phyloP scores from a whole-genome alignment of 2,329 filamentous ascomycete species.

The Epichloe uncinata region DNA sequence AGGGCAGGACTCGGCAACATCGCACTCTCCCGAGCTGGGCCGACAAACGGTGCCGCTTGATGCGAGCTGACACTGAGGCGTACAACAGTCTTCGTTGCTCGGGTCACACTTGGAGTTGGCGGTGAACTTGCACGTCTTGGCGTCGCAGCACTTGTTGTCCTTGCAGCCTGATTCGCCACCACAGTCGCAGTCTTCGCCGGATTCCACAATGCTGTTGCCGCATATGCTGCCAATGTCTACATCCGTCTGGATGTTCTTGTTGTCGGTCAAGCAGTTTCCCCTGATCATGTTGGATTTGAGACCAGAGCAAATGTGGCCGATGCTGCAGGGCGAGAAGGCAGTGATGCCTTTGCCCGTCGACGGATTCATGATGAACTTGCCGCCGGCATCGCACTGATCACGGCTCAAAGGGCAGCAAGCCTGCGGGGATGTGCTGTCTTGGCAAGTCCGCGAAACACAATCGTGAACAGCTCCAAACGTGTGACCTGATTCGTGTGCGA shows the following conservation, averaged over 20 bases:
- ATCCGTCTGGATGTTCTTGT: conserved; percentile 70
- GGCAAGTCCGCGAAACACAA: conserved; percentile 60
- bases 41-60: conserved; percentile 64
- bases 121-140: conserved; percentile 76
- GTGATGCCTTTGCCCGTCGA: conserved; percentile 62
- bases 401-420: conserved; percentile 68
- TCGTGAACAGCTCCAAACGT: conserved; percentile 96
- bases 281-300: conserved; percentile 58
- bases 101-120: conserved; percentile 64
- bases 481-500: conserved; percentile 88
- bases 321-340: conserved; percentile 72
- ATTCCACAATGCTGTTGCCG: conserved; percentile 93
- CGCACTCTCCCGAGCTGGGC: conserved; percentile 64
- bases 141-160: conserved; percentile 69
- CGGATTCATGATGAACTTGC: conserved; percentile 91
- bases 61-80: conserved; percentile 50
- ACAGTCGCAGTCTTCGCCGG: conserved; percentile 91
- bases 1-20: conserved; percentile 71
- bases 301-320: conserved; percentile 90
- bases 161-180: conserved; percentile 62
- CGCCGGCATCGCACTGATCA: conserved; percentile 57
- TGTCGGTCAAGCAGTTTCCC: conserved; percentile 64
- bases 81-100: conserved; percentile 73
- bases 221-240: conserved; percentile 74
- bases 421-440: conserved; percentile 38